Base-by-base conservation (phyloP, 192 early-diverging fungal species). In the Coemansia asiatica region DNA sequence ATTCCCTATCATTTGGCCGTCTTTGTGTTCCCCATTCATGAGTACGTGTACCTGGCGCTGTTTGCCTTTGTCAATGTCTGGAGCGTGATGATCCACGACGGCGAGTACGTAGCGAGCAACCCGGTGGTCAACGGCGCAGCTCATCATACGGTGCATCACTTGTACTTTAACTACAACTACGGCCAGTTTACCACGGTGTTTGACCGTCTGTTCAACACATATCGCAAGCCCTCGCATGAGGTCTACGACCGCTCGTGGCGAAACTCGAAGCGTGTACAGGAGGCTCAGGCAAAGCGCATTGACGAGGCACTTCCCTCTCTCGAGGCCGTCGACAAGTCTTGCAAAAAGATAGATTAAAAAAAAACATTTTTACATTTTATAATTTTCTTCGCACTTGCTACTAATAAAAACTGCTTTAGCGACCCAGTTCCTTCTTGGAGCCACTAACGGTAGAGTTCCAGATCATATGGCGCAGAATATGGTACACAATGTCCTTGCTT, bases 91-190 rank as follows among this genome's bases (percentile, higher is more conserved):
- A 99, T 99, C 79, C 97, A 99, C 76, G 97, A 99, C 71, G 93
- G 92, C 27, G 87, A 89, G 55, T 95, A 91, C 63, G 63, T 95
- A 16, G 76, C 89, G 16, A 83, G 79, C 55, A 86, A 88, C 58
- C 63, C 84, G 0, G 68, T 89, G 40, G 86, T 97, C 64, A 97
- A 97, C 72, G 87, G 90, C 16, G 88, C 92, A 2, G 97, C 97
- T 9, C 97, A 99, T 70, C 97, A 99, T 71, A 88, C 93, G n/a
- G 88, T 99, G 29, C 97, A 99, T 69, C 97, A 99, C 68, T 70
- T 95, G 49, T 95, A 99, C 82, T 99, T 99, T 78, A 96, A 97
- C 85, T 99, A 97, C 87, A 99, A 99, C 84, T 99, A 94, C 71
- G 97, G 97, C 2, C 97, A 99, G 83, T 98, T 96, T 77, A 94